Evolutionary conservation across 2,329 filamentous ascomycete genomes (phyloP), one percentile per base, ranked within the genome.

Genomic region (Tolypocladium tropicale): DNA sequence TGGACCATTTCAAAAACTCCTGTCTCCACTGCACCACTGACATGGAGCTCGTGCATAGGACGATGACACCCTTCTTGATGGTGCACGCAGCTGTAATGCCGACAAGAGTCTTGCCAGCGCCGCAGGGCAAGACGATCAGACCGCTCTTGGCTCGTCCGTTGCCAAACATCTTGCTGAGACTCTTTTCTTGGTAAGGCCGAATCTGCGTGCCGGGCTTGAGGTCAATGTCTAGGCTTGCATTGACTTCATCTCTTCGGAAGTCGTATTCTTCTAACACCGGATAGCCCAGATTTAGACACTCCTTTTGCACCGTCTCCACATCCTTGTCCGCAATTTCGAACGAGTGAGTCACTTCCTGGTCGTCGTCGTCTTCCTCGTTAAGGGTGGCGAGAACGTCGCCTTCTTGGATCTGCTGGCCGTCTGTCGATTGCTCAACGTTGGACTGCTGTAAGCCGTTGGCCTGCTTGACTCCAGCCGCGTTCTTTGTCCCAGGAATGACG

Each of bases 51-150:
- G 94, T 99, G 74, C 91, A 96, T 23, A 99, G 83, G 9, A 99
- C 90, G 56, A 99, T 93, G 25, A 92, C 85, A 12, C 92, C 92
- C 75, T 97, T 99, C 71, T 95, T 95, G 72, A 99, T 93, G 4
- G 94, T 97, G 72, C 94, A 97, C 23, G 92, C 94, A 46, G 94
- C 94, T 23, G 94, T 97, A 63, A 99, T 96, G n/a, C 94, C 94
- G 18, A 99, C 94, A 43, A 99, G 76, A 1, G 94, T 99, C 76
- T 99, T 99, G 58, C 94, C 94, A 21, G 94, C 94, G 63, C 94
- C 94, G 69, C 94, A 99, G 21, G 94, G 94, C 63, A 99, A 74
- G 56, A 99, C 94, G 58, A 99, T 99, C 62, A 99, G 95, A 56
- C 94, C 94, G 71, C 91, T 96, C 75, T 96, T 94, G 16, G 94